Evolutionary conservation across 306 rosid species (phyloP).

Genomic region (Nissolia schottii): DNA sequence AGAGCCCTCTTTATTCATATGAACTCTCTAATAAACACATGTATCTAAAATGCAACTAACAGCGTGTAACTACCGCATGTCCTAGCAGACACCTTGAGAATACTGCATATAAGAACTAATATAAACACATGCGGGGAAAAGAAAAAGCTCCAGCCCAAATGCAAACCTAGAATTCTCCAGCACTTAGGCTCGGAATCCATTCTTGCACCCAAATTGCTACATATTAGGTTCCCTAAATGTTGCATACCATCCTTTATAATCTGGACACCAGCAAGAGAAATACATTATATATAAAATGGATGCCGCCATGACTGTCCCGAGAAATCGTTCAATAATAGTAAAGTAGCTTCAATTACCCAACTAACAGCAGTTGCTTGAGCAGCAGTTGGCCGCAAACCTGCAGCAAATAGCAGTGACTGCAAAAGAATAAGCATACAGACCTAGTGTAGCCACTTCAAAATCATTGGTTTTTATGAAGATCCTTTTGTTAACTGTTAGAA

Average conservation of each 20-base stretch:
- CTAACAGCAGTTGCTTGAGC: constrained; percentile 97
- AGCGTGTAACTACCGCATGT: too few species aligned
- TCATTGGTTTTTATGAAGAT: neutral
- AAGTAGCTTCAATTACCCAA: constrained; percentile 66
- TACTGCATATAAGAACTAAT: neutral
- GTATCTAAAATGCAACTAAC: too few species aligned
- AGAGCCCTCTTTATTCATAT: too few species aligned
- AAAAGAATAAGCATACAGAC: constrained; percentile 57
- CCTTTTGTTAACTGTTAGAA: neutral
- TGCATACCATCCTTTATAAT: constrained; percentile 94
- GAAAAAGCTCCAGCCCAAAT: constrained; percentile 3
- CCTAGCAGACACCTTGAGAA: constrained; percentile 22
- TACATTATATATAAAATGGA: neutral
- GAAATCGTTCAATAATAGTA: neutral
- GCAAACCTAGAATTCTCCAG: constrained; percentile 87
- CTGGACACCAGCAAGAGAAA: constrained; percentile 34
- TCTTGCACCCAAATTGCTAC: constrained; percentile 92
- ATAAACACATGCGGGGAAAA: neutral
- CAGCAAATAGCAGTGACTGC: constrained; percentile 98
- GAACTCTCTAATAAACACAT: too few species aligned
- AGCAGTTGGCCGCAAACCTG: constrained; percentile 96
- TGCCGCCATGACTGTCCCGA: neutral
- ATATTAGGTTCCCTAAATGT: constrained; percentile 88
- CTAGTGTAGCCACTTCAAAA: constrained; percentile 21
- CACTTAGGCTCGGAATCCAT: constrained; percentile 97